Base-by-base conservation (phyloP, 1,284 basidiomycete genomes). In the Erythrobasidium hasegawianum region DNA sequence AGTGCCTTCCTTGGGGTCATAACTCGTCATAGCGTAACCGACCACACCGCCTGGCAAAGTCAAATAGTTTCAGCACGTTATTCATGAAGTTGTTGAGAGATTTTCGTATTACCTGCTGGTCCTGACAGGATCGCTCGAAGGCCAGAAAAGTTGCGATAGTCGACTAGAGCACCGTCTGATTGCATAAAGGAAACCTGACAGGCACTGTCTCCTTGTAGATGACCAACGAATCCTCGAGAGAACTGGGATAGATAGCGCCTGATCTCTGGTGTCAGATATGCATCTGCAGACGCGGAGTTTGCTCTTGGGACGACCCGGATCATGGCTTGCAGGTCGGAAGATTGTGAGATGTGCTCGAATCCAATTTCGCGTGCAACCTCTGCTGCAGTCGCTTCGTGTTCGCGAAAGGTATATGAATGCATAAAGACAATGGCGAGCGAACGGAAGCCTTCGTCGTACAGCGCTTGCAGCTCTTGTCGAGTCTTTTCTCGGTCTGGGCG, bases 41-140 rank as follows among this genome's bases (percentile, higher is more conserved):
- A 93, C 89, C 2, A 94, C 90, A 13, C 90, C 90, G 2, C 90
- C 90, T n/a, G n/a, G n/a, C n/a, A n/a, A n/a, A n/a, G n/a, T n/a
- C n/a, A n/a, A n/a, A n/a, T n/a, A n/a, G n/a, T n/a, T n/a, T n/a
- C n/a, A 0, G 90, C 90, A 0, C 89, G 90, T n/a, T n/a, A n/a
- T n/a, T n/a, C n/a, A n/a, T n/a, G n/a, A n/a, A n/a, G n/a, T n/a
- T n/a, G n/a, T n/a, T 2, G 89, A 90, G 68, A 87, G n/a, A n/a
- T n/a, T n/a, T n/a, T n/a, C n/a, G n/a, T n/a, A n/a, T n/a, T n/a
- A n/a, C n/a, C n/a, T 7, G 59, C 59, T 18, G 59, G 59, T 14
- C 59, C 59, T 22, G 59, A 61, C n/a, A 95, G 80, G 71, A 95
- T 90, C 68, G 87, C 87, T 80, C 90, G 90, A 70, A 96, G 79